A percentile compares a stretch with the other conserved stretches of the same genome.
Conservation (phyloP, 139 green algal genomes). For the Dunaliella sp. region DNA sequence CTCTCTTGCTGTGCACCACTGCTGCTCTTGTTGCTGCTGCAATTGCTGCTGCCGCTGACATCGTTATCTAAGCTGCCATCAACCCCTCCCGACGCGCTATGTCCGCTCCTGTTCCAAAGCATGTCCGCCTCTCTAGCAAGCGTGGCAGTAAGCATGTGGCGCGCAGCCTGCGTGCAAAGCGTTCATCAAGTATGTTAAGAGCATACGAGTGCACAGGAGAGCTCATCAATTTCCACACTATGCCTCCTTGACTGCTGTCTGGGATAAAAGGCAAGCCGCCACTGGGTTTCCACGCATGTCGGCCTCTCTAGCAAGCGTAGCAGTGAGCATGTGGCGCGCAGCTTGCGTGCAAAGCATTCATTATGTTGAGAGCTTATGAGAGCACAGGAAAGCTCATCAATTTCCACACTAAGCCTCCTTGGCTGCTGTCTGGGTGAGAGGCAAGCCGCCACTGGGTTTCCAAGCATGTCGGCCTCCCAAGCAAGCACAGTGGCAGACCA, state of each 20-base stretch:
- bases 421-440: too few relatives aligned
- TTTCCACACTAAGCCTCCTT: too few relatives aligned
- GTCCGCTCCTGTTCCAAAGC: neutral
- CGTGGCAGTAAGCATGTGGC: neutral
- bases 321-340: neutral
- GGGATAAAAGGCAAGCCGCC: too few relatives aligned
- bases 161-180: neutral
- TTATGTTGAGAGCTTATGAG: too few relatives aligned
- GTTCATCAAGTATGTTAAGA: too few relatives aligned
- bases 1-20: neutral
- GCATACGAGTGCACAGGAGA: too few relatives aligned
- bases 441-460: too few relatives aligned
- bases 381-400: too few relatives aligned
- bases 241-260: too few relatives aligned
- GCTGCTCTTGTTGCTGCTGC: neutral
- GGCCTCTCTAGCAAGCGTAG: neutral
- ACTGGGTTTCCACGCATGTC: slow-evolving; percentile 10
- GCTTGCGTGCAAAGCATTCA: too few relatives aligned
- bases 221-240: too few relatives aligned
- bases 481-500: neutral
- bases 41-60: neutral
- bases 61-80: neutral
- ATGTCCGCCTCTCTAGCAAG: slow-evolving; percentile 7
- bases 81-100: neutral
- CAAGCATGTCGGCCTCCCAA: slow-evolving; percentile 2